Evolutionary conservation across 2,329 filamentous ascomycete genomes (phyloP).

Genomic region (Amauroascus verrucosus): DNA sequence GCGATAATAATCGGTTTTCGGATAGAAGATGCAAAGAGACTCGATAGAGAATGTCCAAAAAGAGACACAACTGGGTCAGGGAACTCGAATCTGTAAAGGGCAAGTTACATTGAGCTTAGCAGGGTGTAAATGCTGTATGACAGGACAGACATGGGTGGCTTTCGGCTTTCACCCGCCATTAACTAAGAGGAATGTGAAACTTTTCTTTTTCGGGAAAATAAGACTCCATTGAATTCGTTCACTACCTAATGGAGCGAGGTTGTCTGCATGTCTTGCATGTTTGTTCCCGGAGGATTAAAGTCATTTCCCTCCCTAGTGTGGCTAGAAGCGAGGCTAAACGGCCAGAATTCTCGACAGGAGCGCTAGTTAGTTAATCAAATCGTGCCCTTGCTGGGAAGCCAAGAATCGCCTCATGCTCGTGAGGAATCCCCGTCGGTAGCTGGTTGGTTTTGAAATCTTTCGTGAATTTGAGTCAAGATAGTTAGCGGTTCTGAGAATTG

Average conservation of each 20-base stretch:
- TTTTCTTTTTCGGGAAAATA: too few species aligned
- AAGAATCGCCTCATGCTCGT: too few species aligned
- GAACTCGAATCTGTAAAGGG: not conserved
- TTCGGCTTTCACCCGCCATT: not conserved
- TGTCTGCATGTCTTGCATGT: slow-evolving; percentile 4
- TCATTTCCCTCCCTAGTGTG: not conserved
- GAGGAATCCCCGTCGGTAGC: too few species aligned
- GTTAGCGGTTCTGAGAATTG: too few species aligned
- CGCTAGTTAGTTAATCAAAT: not conserved
- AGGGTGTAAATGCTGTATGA: not conserved
- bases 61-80: not conserved
- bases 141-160: not conserved
- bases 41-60: not conserved
- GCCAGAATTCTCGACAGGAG: not conserved
- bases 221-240: too few species aligned
- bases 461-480: not conserved
- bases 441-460: not conserved
- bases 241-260: not conserved
- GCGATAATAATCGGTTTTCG: not conserved
- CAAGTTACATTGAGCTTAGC: not conserved
- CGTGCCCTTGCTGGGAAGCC: too few species aligned
- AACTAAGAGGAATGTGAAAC: not conserved
- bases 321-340: not conserved
- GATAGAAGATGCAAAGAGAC: not conserved
- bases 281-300: not conserved